Conservation (phyloP, 2,329 filamentous ascomycete genomes). For the Sordariomycetes sp. region DNA sequence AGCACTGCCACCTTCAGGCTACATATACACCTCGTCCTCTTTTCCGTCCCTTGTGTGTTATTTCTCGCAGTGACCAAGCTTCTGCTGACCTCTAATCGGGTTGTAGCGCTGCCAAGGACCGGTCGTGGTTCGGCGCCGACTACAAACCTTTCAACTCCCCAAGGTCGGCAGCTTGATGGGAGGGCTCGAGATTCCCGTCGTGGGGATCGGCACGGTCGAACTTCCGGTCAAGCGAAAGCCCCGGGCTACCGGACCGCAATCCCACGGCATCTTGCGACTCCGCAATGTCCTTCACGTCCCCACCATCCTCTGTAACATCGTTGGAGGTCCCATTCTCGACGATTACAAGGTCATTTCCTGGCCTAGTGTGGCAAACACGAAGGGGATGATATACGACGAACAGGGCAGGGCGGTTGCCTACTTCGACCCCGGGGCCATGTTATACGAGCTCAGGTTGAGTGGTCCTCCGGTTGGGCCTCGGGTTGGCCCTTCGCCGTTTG, state of each 20-base stretch:
- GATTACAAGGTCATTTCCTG: neutral
- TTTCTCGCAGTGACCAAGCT: neutral
- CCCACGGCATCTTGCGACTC: constrained; percentile 4
- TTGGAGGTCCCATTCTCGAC: neutral
- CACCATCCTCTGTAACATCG: constrained; percentile 2
- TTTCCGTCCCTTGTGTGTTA: neutral
- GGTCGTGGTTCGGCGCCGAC: constrained; percentile 7
- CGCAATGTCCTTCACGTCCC: constrained; percentile 5
- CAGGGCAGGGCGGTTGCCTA: neutral
- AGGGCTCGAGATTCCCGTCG: neutral
- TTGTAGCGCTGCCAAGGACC: constrained; percentile 6
- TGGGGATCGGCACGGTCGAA: constrained; percentile 6
- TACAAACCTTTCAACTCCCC: constrained; percentile 5
- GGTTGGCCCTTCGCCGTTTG: constrained; percentile 1
- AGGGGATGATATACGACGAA: neutral
- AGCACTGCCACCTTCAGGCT: neutral
- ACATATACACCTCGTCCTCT: neutral
- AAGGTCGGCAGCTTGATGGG: neutral
- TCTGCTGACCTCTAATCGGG: neutral
- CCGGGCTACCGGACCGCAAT: neutral
- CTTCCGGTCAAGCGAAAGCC: constrained; percentile 5
- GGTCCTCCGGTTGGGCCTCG: neutral
- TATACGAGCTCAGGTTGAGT: constrained; percentile 1
- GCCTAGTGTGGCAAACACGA: neutral
- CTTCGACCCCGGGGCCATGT: neutral